Conservation (phyloP, 106 monocot genomes). For the Agapanthus africanus region DNA sequence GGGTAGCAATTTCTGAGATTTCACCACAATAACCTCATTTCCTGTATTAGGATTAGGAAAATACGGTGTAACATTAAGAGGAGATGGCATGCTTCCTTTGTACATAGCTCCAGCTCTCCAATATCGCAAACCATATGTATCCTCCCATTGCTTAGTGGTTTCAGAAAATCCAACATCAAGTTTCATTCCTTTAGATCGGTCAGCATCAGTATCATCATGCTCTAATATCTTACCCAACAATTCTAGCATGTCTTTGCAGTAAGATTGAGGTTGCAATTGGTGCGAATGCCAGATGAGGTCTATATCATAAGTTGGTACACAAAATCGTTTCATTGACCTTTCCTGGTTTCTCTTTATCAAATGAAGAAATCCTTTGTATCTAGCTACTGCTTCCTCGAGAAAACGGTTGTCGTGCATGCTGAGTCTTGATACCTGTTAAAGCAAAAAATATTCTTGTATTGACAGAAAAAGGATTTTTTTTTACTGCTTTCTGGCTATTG, state of each 20-base stretch:
- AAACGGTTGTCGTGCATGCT: constrained; percentile 46
- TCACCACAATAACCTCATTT: not conserved
- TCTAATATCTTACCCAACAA: constrained; percentile 69
- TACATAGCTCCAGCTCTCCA: constrained; percentile 91
- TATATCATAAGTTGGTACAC: constrained; percentile 90
- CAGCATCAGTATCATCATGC: constrained; percentile 93
- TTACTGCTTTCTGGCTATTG: not conserved
- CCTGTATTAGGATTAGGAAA: not conserved
- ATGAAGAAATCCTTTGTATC: constrained; percentile 89
- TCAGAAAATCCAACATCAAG: constrained; percentile 74
- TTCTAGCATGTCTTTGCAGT: constrained; percentile 61
- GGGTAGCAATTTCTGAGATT: constrained; percentile 18
- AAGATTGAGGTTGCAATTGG: constrained; percentile 71
- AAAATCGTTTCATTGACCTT: constrained; percentile 44
- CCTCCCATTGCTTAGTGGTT: constrained; percentile 76
- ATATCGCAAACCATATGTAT: constrained; percentile 69
- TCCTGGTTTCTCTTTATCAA: constrained; percentile 77
- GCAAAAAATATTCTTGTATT: constrained; percentile 6
- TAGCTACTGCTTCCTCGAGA: constrained; percentile 52
- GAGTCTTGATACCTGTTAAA: constrained; percentile 66
- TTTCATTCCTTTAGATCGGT: constrained; percentile 74
- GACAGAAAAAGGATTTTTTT: too few relatives aligned
- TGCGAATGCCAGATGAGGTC: constrained; percentile 98
- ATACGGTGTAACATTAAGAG: constrained; percentile 20
- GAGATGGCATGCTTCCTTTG: constrained; percentile 48